Evolutionary conservation across 257 asterid species (phyloP).

Genomic region (Solanum okadae): DNA sequence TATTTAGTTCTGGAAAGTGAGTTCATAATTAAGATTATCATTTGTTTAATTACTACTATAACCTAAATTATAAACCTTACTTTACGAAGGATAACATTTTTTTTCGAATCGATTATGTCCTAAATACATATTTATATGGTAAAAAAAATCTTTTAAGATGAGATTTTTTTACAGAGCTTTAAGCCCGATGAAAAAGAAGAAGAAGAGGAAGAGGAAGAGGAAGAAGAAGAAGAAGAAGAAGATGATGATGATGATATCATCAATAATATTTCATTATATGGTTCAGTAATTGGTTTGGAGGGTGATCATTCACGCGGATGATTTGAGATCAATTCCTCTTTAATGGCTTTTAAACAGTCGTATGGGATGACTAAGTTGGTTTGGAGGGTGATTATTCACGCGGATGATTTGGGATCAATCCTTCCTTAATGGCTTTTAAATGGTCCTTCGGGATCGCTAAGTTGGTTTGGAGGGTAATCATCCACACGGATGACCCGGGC

Average conservation of each 20-base stretch:
- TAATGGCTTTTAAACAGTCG: too few species aligned
- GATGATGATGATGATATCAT: background rate
- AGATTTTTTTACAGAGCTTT: background rate
- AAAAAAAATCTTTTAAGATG: background rate
- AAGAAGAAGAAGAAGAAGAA: too few species aligned
- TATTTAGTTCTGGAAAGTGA: background rate
- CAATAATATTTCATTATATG: too few species aligned
- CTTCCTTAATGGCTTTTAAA: background rate
- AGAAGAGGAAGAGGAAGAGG: too few species aligned
- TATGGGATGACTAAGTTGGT: too few species aligned
- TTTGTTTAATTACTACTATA: background rate
- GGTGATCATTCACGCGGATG: background rate
- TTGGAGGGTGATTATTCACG: too few species aligned
- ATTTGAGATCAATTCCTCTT: background rate
- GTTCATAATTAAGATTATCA: background rate
- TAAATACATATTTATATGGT: background rate
- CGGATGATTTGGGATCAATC: too few species aligned
- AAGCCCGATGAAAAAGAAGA: too few species aligned
- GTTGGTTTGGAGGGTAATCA: too few species aligned
- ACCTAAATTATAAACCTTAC: background rate
- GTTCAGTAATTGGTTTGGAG: background rate
- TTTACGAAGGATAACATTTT: background rate
- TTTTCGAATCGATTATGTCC: background rate
- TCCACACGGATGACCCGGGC: too few species aligned
- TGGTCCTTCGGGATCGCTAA: too few species aligned